A percentile compares a stretch with the other conserved stretches of the same genome.
Conservation (phyloP, 768 basidiomycete species). For the Macrolepiota albuminosa region DNA sequence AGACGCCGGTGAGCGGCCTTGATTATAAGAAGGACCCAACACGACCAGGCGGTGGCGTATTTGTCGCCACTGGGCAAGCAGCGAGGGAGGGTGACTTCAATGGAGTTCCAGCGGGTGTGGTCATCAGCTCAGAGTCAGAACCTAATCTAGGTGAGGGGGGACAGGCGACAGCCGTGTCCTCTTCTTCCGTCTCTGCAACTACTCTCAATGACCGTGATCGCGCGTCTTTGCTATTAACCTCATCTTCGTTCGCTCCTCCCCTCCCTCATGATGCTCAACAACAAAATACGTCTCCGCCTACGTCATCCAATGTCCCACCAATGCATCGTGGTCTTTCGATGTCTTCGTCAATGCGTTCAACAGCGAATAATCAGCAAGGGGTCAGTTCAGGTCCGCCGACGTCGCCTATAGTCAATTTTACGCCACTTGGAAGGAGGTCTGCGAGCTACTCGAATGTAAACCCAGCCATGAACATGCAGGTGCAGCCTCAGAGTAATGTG, state of each 20-base stretch:
- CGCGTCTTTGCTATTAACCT: slow-evolving; percentile 26
- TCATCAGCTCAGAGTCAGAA: slow-evolving; percentile 47
- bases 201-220: slow-evolving; percentile 33
- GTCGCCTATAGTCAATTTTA: slow-evolving; percentile 52
- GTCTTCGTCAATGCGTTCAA: slow-evolving; percentile 25
- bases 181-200: slow-evolving; percentile 17
- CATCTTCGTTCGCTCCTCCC: slow-evolving; percentile 31
- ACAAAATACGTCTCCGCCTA: background rate
- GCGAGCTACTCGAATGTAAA: slow-evolving; percentile 59
- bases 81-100: slow-evolving; percentile 40
- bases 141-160: slow-evolving; percentile 34
- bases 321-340: slow-evolving; percentile 13
- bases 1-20: slow-evolving; percentile 47
- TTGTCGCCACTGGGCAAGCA: slow-evolving; percentile 55
- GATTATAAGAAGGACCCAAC: slow-evolving; percentile 77
- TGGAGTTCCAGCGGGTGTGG: slow-evolving; percentile 50
- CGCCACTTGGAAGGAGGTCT: slow-evolving; percentile 38
- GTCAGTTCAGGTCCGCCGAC: slow-evolving; percentile 13
- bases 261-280: slow-evolving; percentile 16
- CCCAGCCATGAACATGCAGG: slow-evolving; percentile 60
- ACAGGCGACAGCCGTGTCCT: slow-evolving; percentile 17
- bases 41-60: slow-evolving; percentile 85
- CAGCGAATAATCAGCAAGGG: slow-evolving; percentile 16
- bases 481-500: slow-evolving; percentile 44
- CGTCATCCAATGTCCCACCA: slow-evolving; percentile 12